Conservation (phyloP, 345 rosid species). For the Eucalyptus erythrocorys region DNA sequence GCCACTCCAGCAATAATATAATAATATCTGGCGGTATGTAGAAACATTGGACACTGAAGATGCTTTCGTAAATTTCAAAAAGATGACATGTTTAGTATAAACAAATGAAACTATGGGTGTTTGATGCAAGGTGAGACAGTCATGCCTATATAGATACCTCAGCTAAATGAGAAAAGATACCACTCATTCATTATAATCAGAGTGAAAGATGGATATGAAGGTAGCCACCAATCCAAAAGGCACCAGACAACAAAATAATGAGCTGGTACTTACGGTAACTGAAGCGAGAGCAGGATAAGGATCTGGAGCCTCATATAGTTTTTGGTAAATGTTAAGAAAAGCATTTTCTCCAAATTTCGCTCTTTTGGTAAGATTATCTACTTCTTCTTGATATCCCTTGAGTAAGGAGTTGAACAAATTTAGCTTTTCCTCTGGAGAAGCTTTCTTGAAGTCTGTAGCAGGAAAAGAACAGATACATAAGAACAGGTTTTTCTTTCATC, state of each 20-base stretch:
- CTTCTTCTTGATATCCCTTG: constrained; percentile 98
- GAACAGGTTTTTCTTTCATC: not conserved
- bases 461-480: not conserved
- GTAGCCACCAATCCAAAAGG: not conserved
- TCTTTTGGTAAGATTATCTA: constrained; percentile 97
- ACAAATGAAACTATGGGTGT: not conserved
- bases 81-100: not conserved
- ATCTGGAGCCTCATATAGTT: constrained; percentile 99
- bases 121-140: not conserved
- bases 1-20: not conserved
- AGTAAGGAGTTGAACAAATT: constrained; percentile 83
- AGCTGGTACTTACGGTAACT: constrained; percentile 57
- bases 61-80: not conserved
- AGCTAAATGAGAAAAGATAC: not conserved
- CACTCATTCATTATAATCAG: not conserved
- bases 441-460: constrained; percentile 86
- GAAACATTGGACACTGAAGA: not conserved
- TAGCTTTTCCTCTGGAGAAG: constrained; percentile 78
- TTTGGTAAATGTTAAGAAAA: constrained; percentile 93
- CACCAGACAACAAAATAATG: not conserved
- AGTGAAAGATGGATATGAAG: not conserved
- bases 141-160: not conserved
- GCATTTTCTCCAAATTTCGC: constrained; percentile 98
- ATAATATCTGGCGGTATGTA: not conserved
- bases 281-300: constrained; percentile 95